Conservation (phyloP, 257 asterid species). For the Solanum paucissectum region DNA sequence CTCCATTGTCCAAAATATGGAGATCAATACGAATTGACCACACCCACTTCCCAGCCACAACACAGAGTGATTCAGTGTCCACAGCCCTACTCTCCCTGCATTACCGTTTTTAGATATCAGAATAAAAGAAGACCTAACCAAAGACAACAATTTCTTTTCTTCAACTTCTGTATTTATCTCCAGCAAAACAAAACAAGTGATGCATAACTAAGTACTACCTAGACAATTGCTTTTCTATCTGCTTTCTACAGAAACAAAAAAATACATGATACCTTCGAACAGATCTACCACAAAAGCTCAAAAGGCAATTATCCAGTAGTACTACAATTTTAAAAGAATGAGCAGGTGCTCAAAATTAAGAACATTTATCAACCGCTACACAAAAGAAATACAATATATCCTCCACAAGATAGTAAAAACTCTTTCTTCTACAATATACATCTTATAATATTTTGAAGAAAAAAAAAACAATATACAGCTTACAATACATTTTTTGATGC, state of each 20-base stretch:
- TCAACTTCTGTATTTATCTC: neutral
- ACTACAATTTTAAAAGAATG: neutral
- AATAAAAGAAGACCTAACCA: neutral
- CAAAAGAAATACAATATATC: neutral
- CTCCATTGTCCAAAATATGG: constrained; percentile 88
- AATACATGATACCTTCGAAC: neutral
- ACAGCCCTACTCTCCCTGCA: constrained; percentile 96
- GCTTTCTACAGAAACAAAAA: neutral
- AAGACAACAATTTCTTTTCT: neutral
- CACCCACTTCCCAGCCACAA: constrained; percentile 85
- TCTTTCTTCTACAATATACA: neutral
- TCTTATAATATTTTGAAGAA: neutral
- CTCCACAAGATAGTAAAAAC: neutral
- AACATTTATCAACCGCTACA: neutral
- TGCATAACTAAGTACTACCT: neutral
- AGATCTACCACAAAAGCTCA: neutral
- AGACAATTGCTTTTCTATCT: neutral
- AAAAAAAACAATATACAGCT: neutral
- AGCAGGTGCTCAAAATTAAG: neutral
- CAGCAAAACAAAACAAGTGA: neutral
- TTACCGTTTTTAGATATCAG: neutral
- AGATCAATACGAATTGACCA: constrained; percentile 94
- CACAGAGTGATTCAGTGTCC: constrained; percentile 93
- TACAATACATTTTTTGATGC: neutral
- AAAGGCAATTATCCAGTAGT: neutral